Percentiles rank a stretch among this genome's conserved stretches.
Conservation (phyloP, 352 stramenopile species). For the Phytophthora brassicae region DNA sequence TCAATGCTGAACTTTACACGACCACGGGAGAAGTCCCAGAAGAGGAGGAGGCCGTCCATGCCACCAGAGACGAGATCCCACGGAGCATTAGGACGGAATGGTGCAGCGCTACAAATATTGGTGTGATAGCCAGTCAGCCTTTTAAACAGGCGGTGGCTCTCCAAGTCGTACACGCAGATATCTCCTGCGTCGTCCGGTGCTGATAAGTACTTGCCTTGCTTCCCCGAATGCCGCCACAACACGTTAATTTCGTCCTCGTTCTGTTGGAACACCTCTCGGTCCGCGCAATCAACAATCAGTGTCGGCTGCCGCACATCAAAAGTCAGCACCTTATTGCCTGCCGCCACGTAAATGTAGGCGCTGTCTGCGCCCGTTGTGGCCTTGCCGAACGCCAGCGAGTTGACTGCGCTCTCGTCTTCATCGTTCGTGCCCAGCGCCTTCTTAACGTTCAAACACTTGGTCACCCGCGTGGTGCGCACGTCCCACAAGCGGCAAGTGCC, state of each 20-base stretch:
- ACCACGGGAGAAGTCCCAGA: conserved; percentile 78
- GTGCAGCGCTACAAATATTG: conserved; percentile 70
- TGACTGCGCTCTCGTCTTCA: conserved; percentile 51
- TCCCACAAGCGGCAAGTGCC: conserved; percentile 74
- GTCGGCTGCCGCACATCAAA: conserved; percentile 68
- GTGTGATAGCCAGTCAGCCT: conserved; percentile 64
- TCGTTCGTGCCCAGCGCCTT: conserved; percentile 43
- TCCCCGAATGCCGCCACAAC: conserved; percentile 48
- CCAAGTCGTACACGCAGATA: conserved; percentile 69
- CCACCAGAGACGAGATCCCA: conserved; percentile 78
- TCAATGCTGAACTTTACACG: conserved; percentile 72
- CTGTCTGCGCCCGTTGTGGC: conserved; percentile 21
- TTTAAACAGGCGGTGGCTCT: conserved; percentile 59
- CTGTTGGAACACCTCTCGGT: conserved; percentile 59
- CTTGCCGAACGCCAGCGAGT: conserved; percentile 63
- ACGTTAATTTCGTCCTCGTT: conserved; percentile 75
- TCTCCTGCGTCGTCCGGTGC: conserved; percentile 67
- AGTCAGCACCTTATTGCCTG: conserved; percentile 60
- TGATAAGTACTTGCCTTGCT: conserved; percentile 56
- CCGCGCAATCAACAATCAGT: conserved; percentile 56
- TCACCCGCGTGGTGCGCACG: conserved; percentile 53
- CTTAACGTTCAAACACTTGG: conserved; percentile 66
- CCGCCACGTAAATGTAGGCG: conserved; percentile 56
- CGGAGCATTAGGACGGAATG: conserved; percentile 67
- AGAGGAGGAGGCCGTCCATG: conserved; percentile 68